Percentiles rank a stretch among this genome's conserved stretches.
Conservation (phyloP, 129 eudicot species). For the Escallonia herrerae region DNA sequence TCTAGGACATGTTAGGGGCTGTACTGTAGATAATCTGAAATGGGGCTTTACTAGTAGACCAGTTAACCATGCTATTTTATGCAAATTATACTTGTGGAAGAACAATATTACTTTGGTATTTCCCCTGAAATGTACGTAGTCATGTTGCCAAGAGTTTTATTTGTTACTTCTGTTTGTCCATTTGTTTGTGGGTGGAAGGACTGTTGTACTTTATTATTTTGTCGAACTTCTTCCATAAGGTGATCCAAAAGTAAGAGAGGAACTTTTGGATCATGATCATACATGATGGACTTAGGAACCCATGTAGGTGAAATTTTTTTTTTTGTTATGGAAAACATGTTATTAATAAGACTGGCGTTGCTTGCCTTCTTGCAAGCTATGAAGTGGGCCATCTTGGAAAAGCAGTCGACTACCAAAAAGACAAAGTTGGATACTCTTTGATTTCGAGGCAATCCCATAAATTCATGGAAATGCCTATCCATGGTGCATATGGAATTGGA, state of each 20-base stretch:
- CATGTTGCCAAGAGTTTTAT: background rate
- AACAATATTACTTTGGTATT: background rate
- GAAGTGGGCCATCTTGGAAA: too few species aligned
- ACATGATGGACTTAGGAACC: constrained; percentile 5
- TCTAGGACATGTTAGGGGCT: background rate
- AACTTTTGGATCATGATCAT: background rate
- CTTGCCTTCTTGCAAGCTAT: too few species aligned
- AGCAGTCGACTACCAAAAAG: constrained; percentile 10
- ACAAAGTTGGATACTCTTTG: background rate
- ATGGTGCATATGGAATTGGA: background rate
- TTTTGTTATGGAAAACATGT: background rate
- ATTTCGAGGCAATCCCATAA: background rate
- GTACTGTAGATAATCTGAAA: background rate
- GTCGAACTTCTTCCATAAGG: background rate
- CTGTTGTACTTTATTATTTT: background rate
- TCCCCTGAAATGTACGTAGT: background rate
- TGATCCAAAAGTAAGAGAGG: background rate
- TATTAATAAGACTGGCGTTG: background rate
- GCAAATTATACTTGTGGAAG: constrained; percentile 5
- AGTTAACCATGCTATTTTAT: background rate
- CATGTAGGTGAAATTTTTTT: too few species aligned
- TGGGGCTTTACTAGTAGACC: background rate
- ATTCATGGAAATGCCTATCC: too few species aligned
- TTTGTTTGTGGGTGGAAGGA: background rate
- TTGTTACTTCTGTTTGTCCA: constrained; percentile 1